Percentiles rank a stretch among this genome's conserved stretches.
phyloP scores from a whole-genome alignment of 768 basidiomycete species.

The Pholiota conissans region DNA sequence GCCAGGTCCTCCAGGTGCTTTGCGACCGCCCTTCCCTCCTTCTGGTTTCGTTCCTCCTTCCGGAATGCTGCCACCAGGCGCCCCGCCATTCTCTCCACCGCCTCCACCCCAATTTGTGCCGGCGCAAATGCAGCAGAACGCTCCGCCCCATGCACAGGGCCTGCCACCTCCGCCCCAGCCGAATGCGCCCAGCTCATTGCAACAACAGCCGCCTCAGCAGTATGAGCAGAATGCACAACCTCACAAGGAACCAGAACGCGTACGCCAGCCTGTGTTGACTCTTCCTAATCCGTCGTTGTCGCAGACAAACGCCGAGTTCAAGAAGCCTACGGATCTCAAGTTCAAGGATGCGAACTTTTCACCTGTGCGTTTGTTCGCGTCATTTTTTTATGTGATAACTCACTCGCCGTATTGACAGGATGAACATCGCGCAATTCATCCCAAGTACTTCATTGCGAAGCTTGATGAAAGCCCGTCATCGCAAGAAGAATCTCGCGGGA shows the following conservation, averaged over 20 bases:
- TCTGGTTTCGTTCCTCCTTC: conserved; percentile 2
- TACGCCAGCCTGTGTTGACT: conserved; percentile 29
- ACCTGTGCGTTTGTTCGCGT: conserved; percentile 49
- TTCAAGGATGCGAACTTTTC: conserved; percentile 77
- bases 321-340: conserved; percentile 75
- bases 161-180: conserved; percentile 10
- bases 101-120: conserved; percentile 25
- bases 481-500: conserved; percentile 69
- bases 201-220: background rate
- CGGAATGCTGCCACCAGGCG: background rate
- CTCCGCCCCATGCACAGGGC: conserved; percentile 7
- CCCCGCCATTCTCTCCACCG: conserved; percentile 16
- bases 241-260: conserved; percentile 13
- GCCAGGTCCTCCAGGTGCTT: conserved; percentile 23
- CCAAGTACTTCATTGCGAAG: conserved; percentile 60
- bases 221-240: conserved; percentile 3
- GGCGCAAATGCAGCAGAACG: conserved; percentile 12
- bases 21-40: conserved; percentile 12
- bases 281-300: conserved; percentile 58
- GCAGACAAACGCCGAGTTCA: conserved; percentile 73
- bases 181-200: background rate
- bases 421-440: conserved; percentile 68
- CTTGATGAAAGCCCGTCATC: conserved; percentile 29
- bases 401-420: conserved; percentile 55
- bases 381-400: background rate